Evolutionary conservation across 75 land plant genomes (phyloP).

Genomic region (Larix kaempferi): DNA sequence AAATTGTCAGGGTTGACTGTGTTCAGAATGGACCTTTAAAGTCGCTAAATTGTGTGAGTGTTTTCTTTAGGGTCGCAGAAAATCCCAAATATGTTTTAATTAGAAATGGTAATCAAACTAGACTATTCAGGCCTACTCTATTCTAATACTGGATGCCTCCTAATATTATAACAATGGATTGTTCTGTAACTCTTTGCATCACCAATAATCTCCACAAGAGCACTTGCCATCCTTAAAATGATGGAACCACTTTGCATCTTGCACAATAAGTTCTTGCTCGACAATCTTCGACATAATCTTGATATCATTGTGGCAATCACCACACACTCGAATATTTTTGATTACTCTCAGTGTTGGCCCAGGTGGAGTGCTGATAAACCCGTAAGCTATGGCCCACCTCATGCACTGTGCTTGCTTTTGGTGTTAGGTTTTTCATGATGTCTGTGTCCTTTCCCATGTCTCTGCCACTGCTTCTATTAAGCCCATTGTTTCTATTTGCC

Average conservation of each 20-base stretch:
- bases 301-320: slow-evolving; percentile 4
- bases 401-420: slow-evolving; percentile 22
- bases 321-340: not conserved
- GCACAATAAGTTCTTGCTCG: not conserved
- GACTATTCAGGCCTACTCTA: not conserved
- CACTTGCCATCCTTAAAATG: slow-evolving; percentile 10
- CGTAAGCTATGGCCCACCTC: slow-evolving; percentile 17
- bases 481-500: not conserved
- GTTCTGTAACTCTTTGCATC: not conserved
- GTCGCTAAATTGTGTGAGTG: too few relatives aligned
- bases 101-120: not conserved
- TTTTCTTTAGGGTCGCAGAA: not conserved
- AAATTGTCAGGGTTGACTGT: too few relatives aligned
- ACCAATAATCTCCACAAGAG: slow-evolving; percentile 7
- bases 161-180: not conserved
- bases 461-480: not conserved
- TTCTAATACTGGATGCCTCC: not conserved
- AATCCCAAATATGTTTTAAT: not conserved
- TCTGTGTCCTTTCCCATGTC: not conserved
- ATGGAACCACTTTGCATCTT: slow-evolving; percentile 1
- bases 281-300: slow-evolving; percentile 5
- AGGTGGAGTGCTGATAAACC: slow-evolving; percentile 1
- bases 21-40: too few relatives aligned
- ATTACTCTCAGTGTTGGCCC: slow-evolving; percentile 5
- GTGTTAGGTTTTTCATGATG: not conserved